Evolutionary conservation across 768 basidiomycete genomes (phyloP).

Genomic region (Tricholoma furcatifolium): DNA sequence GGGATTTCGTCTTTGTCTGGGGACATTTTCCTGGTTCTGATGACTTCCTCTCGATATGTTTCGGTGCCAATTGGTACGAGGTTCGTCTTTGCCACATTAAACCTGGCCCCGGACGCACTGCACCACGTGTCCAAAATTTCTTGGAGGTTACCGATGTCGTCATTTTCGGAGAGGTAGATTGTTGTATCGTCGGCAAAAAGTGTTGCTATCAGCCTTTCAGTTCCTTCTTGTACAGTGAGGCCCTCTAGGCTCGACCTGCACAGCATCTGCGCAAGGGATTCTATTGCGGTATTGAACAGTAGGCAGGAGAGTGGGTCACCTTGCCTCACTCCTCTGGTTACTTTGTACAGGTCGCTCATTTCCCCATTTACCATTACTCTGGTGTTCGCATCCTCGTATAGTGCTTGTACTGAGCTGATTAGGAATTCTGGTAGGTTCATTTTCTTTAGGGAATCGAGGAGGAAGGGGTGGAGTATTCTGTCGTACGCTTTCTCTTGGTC

Average conservation of each 20-base stretch:
- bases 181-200: conserved; percentile 38
- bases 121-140: conserved; percentile 39
- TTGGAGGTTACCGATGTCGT: conserved; percentile 24
- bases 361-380: conserved; percentile 14
- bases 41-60: conserved; percentile 15
- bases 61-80: conserved; percentile 31
- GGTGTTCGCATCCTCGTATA: conserved; percentile 14
- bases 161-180: conserved; percentile 28
- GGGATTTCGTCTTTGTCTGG: too few species aligned
- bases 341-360: conserved; percentile 1
- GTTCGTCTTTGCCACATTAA: conserved; percentile 41
- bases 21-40: conserved; percentile 3
- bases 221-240: conserved; percentile 12
- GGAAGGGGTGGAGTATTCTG: too few species aligned
- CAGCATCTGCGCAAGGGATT: conserved; percentile 29
- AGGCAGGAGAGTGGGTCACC: conserved; percentile 40
- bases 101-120: conserved; percentile 35
- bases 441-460: background rate
- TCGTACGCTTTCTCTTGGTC: too few species aligned
- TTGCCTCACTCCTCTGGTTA: conserved; percentile 20
- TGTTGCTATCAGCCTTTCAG: conserved; percentile 34
- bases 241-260: conserved; percentile 28
- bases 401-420: conserved; percentile 11
- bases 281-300: too few species aligned
- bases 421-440: conserved; percentile 14